Base-by-base conservation (phyloP, 2,329 filamentous ascomycete species). In the Dryadomyces quercivorus region DNA sequence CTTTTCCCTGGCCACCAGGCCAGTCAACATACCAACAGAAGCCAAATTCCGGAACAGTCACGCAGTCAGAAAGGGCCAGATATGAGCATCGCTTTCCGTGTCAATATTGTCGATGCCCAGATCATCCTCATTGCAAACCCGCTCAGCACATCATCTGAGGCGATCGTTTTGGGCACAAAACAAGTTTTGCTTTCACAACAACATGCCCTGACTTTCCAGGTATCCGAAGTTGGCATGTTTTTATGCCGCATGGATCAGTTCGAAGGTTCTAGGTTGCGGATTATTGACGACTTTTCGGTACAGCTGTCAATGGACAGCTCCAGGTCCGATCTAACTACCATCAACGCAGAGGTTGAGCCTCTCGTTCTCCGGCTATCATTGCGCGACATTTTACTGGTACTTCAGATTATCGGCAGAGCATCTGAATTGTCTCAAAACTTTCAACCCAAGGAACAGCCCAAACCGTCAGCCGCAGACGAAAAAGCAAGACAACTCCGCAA, bases 161-260 rank as follows among this genome's bases (percentile, higher is more conserved):
- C 93, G 2, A 94, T 98, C 61, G 94, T 98, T 0, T 75, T 98
- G 22, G 88, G 90, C 50, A 95, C 91, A 2, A 95, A 96, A 66
- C 91, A 98, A 66, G 82, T 97, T 13, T 76, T 97, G 2, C 77
- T 97, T 12, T 95, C 92, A 2, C 87, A 95, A 63, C 94, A 98
- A 67, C 89, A 97, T 71, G 88, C 92, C 9, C 78, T 94, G 61
- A 96, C 93, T 1, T 78, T 99, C 64, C 92, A 98, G 65, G 82
- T 98, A 2, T 91, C 89, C 8, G 85, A 97, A 64, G 81, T 97
- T 53, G 93, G 93, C 61, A 98, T 99, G 93, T 99, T 96, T 67
- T 70, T 98, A 36, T 98, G 94, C 65, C 86, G 93, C 13, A 98
- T 99, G 93, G 94, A 99, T 68, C 88, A 84, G 59, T 97, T 97